Evolutionary conservation across 2,329 filamentous ascomycete genomes (phyloP), one percentile per base, ranked within the genome.

Genomic region (Arthroderma sp.): DNA sequence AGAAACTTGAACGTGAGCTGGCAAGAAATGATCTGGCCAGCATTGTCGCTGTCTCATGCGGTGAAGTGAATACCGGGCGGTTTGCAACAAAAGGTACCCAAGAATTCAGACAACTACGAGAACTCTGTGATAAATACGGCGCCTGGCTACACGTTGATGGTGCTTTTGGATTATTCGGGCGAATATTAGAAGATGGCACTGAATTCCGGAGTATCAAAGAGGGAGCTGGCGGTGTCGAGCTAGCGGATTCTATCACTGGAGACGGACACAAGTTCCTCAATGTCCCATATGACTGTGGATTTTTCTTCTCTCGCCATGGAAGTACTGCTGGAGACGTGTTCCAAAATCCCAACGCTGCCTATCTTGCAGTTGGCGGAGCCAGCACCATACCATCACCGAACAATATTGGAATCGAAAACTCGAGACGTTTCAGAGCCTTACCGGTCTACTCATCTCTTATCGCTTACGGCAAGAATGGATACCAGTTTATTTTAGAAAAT

Each of bases 221-320:
- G 32, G 71, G 64, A 48, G 71, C 65, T 1, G 70, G 74, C 3
- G 85, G 84, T 1, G 62, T 95, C 8, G 82, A 94, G 49, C 69
- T 94, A 2, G 86, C 84, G 3, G 86, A 95, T 58, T 93, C 85
- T 42, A 87, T 95, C 53, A 81, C 86, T 0, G 80, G 83, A 2
- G 88, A 95, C 56, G 83, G 76, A 0, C 89, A 96, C 63, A 95
- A 95, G 58, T 66, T 94, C n/a, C 73, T 96, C 49, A 95, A 95
- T 53, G 86, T 94, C 38, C 88, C 89, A 0, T 95, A 95, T 56
- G 89, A 95, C 62, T 88, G 82, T 55, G 89, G 88, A 37, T 82
- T 95, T 63, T 93, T 94, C 71, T 76, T 94, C 54, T 86, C 80
- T 42, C 77, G 78, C 11, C 75, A 83, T 50, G 65, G 74, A 5